A percentile compares a stretch with the other conserved stretches of the same genome.
Conservation (phyloP, 2,329 filamentous ascomycete species). For the Nemania serpens region DNA sequence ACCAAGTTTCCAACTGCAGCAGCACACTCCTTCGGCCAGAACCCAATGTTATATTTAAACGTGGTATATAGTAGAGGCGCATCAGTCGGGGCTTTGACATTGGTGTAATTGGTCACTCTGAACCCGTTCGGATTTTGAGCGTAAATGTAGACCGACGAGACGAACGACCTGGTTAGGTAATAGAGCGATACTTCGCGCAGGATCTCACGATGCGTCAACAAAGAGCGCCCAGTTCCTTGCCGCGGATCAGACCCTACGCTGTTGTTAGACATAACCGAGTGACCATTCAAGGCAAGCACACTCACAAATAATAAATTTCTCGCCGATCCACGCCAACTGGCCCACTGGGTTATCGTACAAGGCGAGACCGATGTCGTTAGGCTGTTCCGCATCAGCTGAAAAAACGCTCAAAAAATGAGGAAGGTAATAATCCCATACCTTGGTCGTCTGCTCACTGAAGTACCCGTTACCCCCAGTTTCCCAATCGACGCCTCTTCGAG, state of each 20-base stretch:
- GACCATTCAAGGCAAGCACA: neutral
- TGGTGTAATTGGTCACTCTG: neutral
- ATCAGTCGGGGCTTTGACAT: slow-evolving; percentile 8
- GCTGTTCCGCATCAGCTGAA: neutral
- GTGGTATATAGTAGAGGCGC: slow-evolving; percentile 16
- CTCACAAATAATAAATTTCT: slow-evolving; percentile 14
- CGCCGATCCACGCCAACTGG: slow-evolving; percentile 15
- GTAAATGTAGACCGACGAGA: slow-evolving; percentile 13
- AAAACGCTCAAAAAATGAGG: neutral
- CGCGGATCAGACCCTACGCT: slow-evolving; percentile 15
- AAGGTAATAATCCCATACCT: slow-evolving; percentile 4
- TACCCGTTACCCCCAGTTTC: neutral
- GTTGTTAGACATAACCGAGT: neutral
- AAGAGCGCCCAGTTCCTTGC: slow-evolving; percentile 7
- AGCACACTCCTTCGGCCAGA: slow-evolving; percentile 17
- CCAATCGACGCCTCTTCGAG: slow-evolving; percentile 6
- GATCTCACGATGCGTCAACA: slow-evolving; percentile 14
- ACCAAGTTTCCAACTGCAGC: slow-evolving; percentile 15
- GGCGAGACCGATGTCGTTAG: slow-evolving; percentile 13
- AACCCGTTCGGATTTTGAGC: slow-evolving; percentile 10
- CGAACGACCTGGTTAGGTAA: slow-evolving; percentile 8
- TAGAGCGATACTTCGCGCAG: slow-evolving; percentile 10
- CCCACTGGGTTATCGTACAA: slow-evolving; percentile 17
- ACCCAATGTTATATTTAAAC: slow-evolving; percentile 15
- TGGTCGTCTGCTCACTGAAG: slow-evolving; percentile 1